Conservation (phyloP, 1,284 basidiomycete species). For the Vanrija pseudolonga region DNA sequence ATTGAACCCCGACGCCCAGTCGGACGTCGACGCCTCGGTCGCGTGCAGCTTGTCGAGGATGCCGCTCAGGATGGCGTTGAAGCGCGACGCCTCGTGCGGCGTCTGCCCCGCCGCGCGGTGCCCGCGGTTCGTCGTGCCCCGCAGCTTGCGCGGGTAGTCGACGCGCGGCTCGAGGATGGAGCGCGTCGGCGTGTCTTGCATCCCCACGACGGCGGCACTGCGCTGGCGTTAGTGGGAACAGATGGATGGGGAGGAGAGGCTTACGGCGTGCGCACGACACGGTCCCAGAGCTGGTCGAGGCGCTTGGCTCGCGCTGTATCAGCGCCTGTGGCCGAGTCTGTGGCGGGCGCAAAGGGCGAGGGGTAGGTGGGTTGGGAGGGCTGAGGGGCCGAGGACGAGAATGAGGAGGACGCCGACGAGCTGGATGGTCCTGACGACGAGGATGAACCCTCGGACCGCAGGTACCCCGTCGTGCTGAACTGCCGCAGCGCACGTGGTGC, state of each 20-base stretch:
- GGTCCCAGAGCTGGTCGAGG: conserved; percentile 15
- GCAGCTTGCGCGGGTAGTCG: background rate
- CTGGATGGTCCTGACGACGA: too few relatives aligned
- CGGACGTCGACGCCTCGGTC: background rate
- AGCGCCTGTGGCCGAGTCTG: background rate
- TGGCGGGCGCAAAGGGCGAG: too few relatives aligned
- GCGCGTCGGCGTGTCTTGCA: background rate
- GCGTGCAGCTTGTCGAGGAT: conserved; percentile 21
- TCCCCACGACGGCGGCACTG: background rate
- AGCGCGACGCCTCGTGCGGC: conserved; percentile 24
- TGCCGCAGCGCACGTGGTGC: too few relatives aligned
- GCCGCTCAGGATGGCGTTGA: conserved; percentile 25
- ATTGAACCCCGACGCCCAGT: background rate
- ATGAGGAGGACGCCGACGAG: background rate
- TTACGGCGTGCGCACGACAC: conserved; percentile 14
- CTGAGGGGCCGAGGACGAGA: background rate
- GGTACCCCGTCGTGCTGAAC: too few relatives aligned
- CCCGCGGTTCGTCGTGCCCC: background rate
- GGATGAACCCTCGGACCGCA: background rate
- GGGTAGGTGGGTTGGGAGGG: background rate
- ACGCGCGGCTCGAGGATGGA: conserved; percentile 1
- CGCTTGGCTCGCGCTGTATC: background rate
- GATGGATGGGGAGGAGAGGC: background rate
- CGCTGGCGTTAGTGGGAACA: background rate
- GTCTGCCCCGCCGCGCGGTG: conserved; percentile 29